A percentile compares a stretch with the other conserved stretches of the same genome.
phyloP scores from a whole-genome alignment of 345 rosid species.

The Iberis pinnata region DNA sequence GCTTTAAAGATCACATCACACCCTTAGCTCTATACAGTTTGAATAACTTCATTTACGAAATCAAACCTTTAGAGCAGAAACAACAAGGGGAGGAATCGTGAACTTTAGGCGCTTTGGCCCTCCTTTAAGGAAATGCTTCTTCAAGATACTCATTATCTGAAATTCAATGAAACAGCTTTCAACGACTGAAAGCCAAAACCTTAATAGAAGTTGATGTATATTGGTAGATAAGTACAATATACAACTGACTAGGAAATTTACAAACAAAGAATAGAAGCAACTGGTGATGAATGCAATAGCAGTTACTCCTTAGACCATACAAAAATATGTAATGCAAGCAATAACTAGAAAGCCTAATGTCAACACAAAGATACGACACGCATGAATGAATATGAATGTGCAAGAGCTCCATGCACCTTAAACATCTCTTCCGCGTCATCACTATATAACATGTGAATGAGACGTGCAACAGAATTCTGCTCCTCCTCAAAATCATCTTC shows the following conservation, averaged over 20 bases:
- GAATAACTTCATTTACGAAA: slow-evolving; percentile 5
- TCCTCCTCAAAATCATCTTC: slow-evolving; percentile 96
- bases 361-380: slow-evolving; percentile 16
- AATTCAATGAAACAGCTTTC: slow-evolving; percentile 23
- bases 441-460: slow-evolving; percentile 79
- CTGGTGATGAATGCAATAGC: slow-evolving; percentile 3
- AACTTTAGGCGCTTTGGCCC: slow-evolving; percentile 86
- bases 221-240: slow-evolving; percentile 1
- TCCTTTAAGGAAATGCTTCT: slow-evolving; percentile 78
- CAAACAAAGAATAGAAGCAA: slow-evolving; percentile 16
- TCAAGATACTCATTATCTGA: slow-evolving; percentile 69
- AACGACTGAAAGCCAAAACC: slow-evolving; percentile 18
- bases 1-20: slow-evolving; percentile 1
- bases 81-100: slow-evolving; percentile 91
- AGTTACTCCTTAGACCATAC: neutral
- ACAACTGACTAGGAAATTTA: slow-evolving; percentile 2
- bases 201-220: slow-evolving; percentile 4
- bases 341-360: slow-evolving; percentile 17
- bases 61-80: slow-evolving; percentile 80
- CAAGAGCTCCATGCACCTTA: slow-evolving; percentile 51
- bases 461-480: slow-evolving; percentile 95
- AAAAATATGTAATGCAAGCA: slow-evolving; percentile 8
- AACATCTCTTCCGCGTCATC: slow-evolving; percentile 95
- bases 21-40: neutral
- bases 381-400: slow-evolving; percentile 9